A percentile compares a stretch with the other conserved stretches of the same genome.
Evolutionary conservation across 2,329 filamentous ascomycete species (phyloP).

Genomic region (Pseudocercospora musae): DNA sequence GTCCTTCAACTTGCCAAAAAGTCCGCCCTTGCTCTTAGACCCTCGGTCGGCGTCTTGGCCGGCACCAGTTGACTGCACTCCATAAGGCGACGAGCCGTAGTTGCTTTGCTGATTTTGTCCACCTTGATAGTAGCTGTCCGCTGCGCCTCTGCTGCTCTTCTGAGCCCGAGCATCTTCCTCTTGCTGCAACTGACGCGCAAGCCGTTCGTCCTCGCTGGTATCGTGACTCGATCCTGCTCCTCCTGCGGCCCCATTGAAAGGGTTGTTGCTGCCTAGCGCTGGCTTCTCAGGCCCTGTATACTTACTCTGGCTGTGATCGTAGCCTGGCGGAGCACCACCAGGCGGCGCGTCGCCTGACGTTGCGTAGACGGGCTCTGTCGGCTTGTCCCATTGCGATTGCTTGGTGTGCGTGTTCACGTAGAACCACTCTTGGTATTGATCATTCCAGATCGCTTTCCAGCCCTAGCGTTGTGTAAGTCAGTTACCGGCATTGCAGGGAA

Average conservation of each 20-base stretch:
- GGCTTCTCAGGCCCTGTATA: constrained; percentile 45
- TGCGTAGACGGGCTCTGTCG: constrained; percentile 64
- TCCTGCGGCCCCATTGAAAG: constrained; percentile 52
- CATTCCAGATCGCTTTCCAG: constrained; percentile 83
- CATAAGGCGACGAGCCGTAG: constrained; percentile 35
- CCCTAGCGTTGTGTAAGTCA: constrained; percentile 61
- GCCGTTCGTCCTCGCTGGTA: constrained; percentile 64
- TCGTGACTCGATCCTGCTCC: constrained; percentile 21
- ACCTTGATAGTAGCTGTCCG: constrained; percentile 48
- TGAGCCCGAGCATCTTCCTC: constrained; percentile 67
- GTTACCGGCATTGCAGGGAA: constrained; percentile 26
- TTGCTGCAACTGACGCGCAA: constrained; percentile 75
- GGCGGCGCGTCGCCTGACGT: constrained; percentile 45
- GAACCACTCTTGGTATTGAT: constrained; percentile 90
- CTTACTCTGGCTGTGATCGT: constrained; percentile 49
- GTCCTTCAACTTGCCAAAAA: constrained; percentile 54
- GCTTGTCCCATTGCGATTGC: constrained; percentile 85
- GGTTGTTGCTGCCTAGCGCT: constrained; percentile 66
- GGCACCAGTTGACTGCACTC: constrained; percentile 9
- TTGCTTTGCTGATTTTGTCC: constrained; percentile 21
- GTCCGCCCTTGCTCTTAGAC: constrained; percentile 37
- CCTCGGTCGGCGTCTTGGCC: constrained; percentile 36
- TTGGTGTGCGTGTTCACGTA: constrained; percentile 88
- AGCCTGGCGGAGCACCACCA: constrained; percentile 65
- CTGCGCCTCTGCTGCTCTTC: constrained; percentile 40